Conservation (phyloP, 352 stramenopile genomes). For the Peronospora tabacina region DNA sequence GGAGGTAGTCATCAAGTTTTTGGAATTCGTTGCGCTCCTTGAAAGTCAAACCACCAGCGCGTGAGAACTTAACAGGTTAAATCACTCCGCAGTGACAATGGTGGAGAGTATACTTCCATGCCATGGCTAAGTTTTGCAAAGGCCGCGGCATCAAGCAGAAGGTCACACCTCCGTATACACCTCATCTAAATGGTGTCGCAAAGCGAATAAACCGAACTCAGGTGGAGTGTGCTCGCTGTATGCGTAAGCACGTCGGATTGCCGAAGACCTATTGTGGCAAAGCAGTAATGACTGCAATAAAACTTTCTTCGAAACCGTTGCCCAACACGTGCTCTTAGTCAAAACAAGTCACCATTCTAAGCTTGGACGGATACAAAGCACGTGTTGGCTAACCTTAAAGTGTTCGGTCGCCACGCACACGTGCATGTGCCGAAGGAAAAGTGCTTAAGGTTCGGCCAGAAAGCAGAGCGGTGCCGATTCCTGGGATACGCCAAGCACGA, state of each 20-base stretch:
- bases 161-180: conserved; percentile 12
- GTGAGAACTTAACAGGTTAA: too few species aligned
- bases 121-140: too few species aligned
- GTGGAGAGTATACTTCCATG: conserved; percentile 6
- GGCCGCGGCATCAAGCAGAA: conserved; percentile 11
- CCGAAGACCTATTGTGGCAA: background rate
- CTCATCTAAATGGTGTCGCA: conserved; percentile 11
- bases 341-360: conserved; percentile 3
- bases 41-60: conserved; percentile 11
- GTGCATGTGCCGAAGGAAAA: too few species aligned
- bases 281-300: background rate
- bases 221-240: background rate
- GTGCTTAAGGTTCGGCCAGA: too few species aligned
- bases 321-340: conserved; percentile 1
- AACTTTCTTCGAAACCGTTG: background rate
- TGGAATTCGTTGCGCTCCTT: conserved; percentile 9
- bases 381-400: too few species aligned
- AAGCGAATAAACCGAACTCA: conserved; percentile 10
- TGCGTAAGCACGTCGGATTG: conserved; percentile 2
- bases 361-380: too few species aligned
- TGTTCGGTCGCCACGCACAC: too few species aligned
- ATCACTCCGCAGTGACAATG: conserved; percentile 6
- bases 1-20: too few species aligned
- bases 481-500: too few species aligned
- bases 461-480: too few species aligned